Conservation (phyloP, 1,139 yeast genomes). For the Suhomyces guaymorum region DNA sequence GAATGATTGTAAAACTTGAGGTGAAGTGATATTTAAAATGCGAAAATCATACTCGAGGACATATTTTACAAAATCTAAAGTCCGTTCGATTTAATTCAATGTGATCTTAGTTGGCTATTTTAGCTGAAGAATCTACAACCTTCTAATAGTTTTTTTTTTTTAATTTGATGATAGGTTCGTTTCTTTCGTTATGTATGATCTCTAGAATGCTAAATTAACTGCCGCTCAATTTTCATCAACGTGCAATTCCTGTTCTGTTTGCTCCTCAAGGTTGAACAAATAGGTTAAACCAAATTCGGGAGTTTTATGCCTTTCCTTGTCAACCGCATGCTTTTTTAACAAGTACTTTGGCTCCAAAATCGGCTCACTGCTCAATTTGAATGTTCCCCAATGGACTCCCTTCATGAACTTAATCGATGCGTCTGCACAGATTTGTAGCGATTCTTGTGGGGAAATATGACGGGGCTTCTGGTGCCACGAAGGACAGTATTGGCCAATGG, state of each 20-base stretch:
- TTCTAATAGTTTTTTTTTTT: too few species aligned
- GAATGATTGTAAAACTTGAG: too few species aligned
- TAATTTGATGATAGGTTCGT: too few species aligned
- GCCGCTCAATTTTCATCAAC: too few species aligned
- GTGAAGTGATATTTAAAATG: too few species aligned
- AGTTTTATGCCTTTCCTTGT: slow-evolving; percentile 23
- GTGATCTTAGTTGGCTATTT: too few species aligned
- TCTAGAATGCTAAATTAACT: background rate
- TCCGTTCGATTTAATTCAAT: too few species aligned
- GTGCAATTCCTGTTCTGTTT: slow-evolving; percentile 8
- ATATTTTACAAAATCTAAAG: too few species aligned
- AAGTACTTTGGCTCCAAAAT: slow-evolving; percentile 73
- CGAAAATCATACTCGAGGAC: too few species aligned
- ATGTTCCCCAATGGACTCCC: slow-evolving; percentile 97
- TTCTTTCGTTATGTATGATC: too few species aligned
- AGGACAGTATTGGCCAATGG: slow-evolving; percentile 95
- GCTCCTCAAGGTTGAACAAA: slow-evolving; percentile 30
- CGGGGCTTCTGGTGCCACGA: slow-evolving; percentile 92
- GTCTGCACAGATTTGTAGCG: slow-evolving; percentile 65
- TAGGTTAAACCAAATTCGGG: slow-evolving; percentile 50
- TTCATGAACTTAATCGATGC: slow-evolving; percentile 62
- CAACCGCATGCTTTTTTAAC: slow-evolving; percentile 31
- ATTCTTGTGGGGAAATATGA: slow-evolving; percentile 82
- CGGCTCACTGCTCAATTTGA: slow-evolving; percentile 83
- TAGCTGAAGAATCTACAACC: too few species aligned